Evolutionary conservation across 108 stramenopile genomes (phyloP).

Genomic region (Tribonema minus): DNA sequence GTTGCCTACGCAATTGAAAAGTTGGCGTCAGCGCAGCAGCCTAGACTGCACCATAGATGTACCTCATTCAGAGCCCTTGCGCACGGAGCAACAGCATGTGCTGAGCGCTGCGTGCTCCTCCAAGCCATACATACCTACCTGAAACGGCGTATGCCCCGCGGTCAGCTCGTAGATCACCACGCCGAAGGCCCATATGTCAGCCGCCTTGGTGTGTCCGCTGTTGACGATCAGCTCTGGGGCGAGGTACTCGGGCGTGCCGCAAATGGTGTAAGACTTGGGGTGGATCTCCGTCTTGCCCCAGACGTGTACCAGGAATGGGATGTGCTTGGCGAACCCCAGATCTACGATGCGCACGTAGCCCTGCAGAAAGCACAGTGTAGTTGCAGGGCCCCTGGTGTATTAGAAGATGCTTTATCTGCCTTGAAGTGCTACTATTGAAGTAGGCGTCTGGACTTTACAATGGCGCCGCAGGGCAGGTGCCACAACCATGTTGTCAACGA

Average conservation of each 20-base stretch:
- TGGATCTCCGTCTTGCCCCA: slow-evolving; percentile 51
- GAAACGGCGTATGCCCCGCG: slow-evolving; percentile 63
- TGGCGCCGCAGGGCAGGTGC: no score
- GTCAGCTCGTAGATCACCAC: slow-evolving; percentile 68
- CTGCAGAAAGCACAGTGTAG: no score
- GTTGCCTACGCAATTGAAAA: no score
- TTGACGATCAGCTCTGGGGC: slow-evolving; percentile 68
- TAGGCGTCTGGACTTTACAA: no score
- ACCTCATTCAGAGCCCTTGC: no score
- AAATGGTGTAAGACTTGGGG: slow-evolving; percentile 60
- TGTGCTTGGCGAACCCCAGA: slow-evolving; percentile 57
- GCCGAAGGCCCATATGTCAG: slow-evolving; percentile 71
- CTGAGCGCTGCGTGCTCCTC: slow-evolving; percentile 39
- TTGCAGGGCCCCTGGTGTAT: no score
- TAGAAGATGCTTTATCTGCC: no score
- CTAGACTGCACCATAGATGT: no score
- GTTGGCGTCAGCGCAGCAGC: no score
- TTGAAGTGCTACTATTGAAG: no score
- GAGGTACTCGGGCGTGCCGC: no score
- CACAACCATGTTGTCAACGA: no score
- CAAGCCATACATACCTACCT: slow-evolving; percentile 44
- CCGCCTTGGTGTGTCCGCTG: slow-evolving; percentile 62
- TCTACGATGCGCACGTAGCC: slow-evolving; percentile 53
- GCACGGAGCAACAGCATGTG: not conserved
- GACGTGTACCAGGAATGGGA: slow-evolving; percentile 44